Base-by-base conservation (phyloP, 805 yeast genomes). In the Ogataea wickerhamii region DNA sequence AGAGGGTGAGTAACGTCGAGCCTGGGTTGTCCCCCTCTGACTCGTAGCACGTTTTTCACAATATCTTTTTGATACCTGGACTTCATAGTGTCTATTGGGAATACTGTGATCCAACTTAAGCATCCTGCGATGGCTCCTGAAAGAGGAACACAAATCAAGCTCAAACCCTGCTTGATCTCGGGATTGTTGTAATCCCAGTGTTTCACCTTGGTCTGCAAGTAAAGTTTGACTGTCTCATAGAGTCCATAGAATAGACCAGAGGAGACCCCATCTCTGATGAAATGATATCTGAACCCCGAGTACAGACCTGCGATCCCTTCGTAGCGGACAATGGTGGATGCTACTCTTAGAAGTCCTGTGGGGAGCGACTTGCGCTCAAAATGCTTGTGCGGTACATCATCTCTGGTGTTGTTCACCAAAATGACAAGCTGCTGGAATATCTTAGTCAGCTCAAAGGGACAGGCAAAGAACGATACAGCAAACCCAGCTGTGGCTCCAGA, bases 361-460 rank as follows among this genome's bases (percentile, higher is more conserved):
- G 74, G 60, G 37, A 64, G 41, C 43, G 40, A 32, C 43, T 49
- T 36, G 51, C 53, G 26, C 44, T 55, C 28, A 26, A 29, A 35
- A 19, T 26, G 27, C 5, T 37, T 34, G 2, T 31, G 40, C 6
- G 51, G 18, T 24, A 41, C 40, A 12, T 36, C 26, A n/a, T 38
- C 45, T n/a, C 44, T 34, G 13, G 55, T 51, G 23, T 48, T 59
- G 60, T 57, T 55, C 5, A 74, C 75, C 29, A 77, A 52, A 17
- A 67, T 49, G n/a, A 70, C 80, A 26, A 87, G 74, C 58, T 87
- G 95, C 25, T 91, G 82, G 44, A 82, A 85, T 6, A 86, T 69
- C 58, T 87, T 87, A 33, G 91, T 79, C 61, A 85, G 76, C 58
- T 87, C 96, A 56, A 87, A 87, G 2, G 96, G 96, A 48, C 91